Base-by-base conservation (phyloP, 2,329 filamentous ascomycete species). In the Monilinia polystroma region DNA sequence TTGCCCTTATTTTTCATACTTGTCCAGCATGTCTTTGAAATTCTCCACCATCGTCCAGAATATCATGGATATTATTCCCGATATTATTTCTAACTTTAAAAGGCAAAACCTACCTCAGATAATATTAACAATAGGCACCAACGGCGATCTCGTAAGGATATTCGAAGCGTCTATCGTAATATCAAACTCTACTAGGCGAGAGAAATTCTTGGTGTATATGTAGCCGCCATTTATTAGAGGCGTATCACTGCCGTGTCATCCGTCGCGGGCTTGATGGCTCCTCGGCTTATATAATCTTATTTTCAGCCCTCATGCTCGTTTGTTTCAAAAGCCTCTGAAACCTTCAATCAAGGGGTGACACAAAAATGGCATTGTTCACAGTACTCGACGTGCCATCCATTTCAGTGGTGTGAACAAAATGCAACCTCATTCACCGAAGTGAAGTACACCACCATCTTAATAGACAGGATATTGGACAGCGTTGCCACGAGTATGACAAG, bases 321-420 rank as follows among this genome's bases (percentile, higher is more conserved):
- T 45, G 63, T 65, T 65, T 65, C 47, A 60, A 60, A 58, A 60
- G 55, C 64, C 43, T 65, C 54, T 66, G 55, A 59, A 66, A 66
- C 55, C 18, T 59, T 60, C 55, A 16, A 66, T 66, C 49, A 58
- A 51, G 38, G 32, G 32, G 18, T 45, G 41, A 35, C 55, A 60
- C 55, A 29, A 43, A 41, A 26, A 53, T 20, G 56, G 35, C 16
- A 14, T 52, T 58, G 41, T 49, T 29, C 20, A 41, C 29, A 45
- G 35, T 66, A 66, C 55, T 66, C 35, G 55, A 56, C 26, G 55
- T 53, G 16, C 23, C 23, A 53, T 35, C 47, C 32, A 53, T 29
- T 23, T 57, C n/a, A 47, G 26, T 38, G 32, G 45, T 64, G 41
- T 38, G 53, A 51, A n/a, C 51, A 64, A 64, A 51, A 57, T 52